Evolutionary conservation across 345 rosid genomes (phyloP).

Genomic region (Geranium brycei): DNA sequence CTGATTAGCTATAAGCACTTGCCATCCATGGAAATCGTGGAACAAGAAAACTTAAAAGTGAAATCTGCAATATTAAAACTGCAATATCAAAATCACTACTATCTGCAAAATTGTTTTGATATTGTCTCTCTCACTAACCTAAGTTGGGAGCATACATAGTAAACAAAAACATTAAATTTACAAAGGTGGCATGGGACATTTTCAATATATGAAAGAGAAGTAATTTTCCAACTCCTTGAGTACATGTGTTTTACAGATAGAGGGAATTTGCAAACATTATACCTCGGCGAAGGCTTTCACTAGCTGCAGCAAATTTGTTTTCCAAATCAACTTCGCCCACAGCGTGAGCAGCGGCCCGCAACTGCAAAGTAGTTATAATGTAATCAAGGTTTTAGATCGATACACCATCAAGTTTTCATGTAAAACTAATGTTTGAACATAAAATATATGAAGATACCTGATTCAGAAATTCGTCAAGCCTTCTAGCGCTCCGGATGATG

Average conservation of each 20-base stretch:
- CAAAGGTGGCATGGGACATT: no score
- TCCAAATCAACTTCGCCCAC: constrained; percentile 72
- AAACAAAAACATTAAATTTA: no score
- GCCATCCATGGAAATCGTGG: no score
- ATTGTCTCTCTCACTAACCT: no score
- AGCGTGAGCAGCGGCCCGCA: constrained; percentile 78
- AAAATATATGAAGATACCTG: constrained; percentile 33
- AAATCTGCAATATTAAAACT: no score
- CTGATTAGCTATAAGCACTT: no score
- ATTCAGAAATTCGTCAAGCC: constrained; percentile 91
- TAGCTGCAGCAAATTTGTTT: constrained; percentile 80
- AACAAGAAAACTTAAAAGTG: no score
- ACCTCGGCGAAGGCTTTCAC: constrained; percentile 81
- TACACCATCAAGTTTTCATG: neutral
- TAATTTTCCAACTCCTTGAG: no score
- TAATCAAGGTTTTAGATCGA: neutral
- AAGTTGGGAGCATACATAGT: no score
- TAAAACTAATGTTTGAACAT: neutral
- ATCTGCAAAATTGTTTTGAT: no score
- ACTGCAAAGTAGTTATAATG: constrained; percentile 21
- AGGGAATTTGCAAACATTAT: constrained; percentile 91
- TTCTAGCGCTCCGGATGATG: constrained; percentile 80
- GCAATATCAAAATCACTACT: no score
- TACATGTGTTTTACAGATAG: constrained; percentile 27
- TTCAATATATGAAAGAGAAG: no score